Evolutionary conservation across 2,329 filamentous ascomycete species (phyloP).

Genomic region (Pyrenochaeta sp.): DNA sequence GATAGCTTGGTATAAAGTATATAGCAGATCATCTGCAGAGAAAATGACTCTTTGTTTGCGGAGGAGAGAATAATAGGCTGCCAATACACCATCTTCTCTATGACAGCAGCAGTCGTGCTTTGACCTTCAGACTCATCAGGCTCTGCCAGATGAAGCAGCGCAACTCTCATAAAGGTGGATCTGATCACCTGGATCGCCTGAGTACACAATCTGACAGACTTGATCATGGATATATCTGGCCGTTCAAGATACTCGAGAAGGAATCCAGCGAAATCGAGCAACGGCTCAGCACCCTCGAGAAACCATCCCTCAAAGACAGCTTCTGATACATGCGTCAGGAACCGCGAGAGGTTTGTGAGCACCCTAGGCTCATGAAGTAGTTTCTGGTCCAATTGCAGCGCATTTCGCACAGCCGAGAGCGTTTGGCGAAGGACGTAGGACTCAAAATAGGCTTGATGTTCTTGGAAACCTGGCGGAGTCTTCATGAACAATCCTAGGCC

Average conservation of each 20-base stretch:
- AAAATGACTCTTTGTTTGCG: constrained; percentile 79
- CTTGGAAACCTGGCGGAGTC: constrained; percentile 88
- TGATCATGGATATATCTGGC: constrained; percentile 79
- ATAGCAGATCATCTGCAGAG: constrained; percentile 87
- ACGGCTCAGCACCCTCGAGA: constrained; percentile 80
- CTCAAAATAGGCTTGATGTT: constrained; percentile 94
- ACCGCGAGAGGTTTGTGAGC: constrained; percentile 84
- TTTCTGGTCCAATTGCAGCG: constrained; percentile 74
- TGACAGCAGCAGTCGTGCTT: constrained; percentile 74
- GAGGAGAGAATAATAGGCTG: constrained; percentile 86
- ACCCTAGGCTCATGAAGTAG: constrained; percentile 81
- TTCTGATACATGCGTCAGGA: constrained; percentile 82
- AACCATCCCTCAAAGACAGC: constrained; percentile 98
- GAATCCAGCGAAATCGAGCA: constrained; percentile 85
- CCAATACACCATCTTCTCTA: constrained; percentile 93
- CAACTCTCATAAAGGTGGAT: constrained; percentile 77
- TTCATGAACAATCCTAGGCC: constrained; percentile 87
- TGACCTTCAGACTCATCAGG: constrained; percentile 70
- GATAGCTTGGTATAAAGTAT: constrained; percentile 90
- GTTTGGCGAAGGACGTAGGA: constrained; percentile 84
- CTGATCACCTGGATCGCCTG: constrained; percentile 81
- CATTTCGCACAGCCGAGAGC: constrained; percentile 72
- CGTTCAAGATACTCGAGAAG: constrained; percentile 88
- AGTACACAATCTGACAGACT: constrained; percentile 89
- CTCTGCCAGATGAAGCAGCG: constrained; percentile 83